Base-by-base conservation (phyloP, 1,139 yeast genomes). In the Spathaspora sp. region DNA sequence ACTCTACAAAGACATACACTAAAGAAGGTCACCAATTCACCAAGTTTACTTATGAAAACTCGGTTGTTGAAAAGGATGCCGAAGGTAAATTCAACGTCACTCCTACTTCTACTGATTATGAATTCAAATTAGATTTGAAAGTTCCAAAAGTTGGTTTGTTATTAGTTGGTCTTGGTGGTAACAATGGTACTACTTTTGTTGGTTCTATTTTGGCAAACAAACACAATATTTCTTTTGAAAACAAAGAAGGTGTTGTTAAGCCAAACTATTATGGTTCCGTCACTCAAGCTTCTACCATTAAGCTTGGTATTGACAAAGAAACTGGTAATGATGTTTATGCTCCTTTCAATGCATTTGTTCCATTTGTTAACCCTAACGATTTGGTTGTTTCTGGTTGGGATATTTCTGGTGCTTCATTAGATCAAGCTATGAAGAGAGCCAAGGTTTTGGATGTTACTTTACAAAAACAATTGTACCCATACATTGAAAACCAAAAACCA, bases 241-340 rank as follows among this genome's bases (percentile, higher is more conserved):
- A 87, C 60, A 89, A 89, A 73, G 87, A 84, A 54, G 96, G 96
- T 47, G 75, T 74, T 40, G 78, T 83, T 45, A 82, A 85, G 64
- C 89, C 97, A 52, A 90, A 90, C 72, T 90, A 90, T 70, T 90
- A 81, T 58, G 98, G 98, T 49, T 89, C 97, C n/a, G 97, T 91
- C 49, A 91, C 97, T 47, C 98, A 91, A 74, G 74, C 95, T 29
- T 84, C 97, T 24, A 91, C 98, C 40, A 74, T 91, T 57, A 90
- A 90, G 72, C 79, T 91, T 44, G 98, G 98, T 60, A 81, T 90
- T 52, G 96, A 90, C 63, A 56, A 67, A 26, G 77, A 78, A 53
- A 49, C 52, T 38, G 97, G 97, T 47, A 83, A 85, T 58, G 98
- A 91, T 63, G 88, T 89, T 37, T 90, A 87, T 63, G 96, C 93